phyloP scores from a whole-genome alignment of 768 basidiomycete genomes.

The Coprinellus micaceus region DNA sequence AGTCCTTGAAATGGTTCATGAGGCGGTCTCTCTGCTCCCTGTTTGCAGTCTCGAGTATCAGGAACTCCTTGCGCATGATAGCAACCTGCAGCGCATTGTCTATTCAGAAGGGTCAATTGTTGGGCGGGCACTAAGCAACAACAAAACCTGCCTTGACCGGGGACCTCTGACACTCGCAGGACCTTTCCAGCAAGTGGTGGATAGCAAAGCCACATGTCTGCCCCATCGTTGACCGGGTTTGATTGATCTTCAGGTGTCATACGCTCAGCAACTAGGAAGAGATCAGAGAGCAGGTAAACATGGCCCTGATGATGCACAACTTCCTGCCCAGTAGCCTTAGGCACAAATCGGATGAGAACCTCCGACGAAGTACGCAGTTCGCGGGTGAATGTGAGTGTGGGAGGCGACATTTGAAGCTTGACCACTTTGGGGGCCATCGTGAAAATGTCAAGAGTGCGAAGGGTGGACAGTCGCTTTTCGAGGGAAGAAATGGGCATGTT shows the following conservation, averaged over 20 bases:
- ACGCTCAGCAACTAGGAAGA: constrained; percentile 87
- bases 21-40: constrained; percentile 57
- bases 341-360: constrained; percentile 72
- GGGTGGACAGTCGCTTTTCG: constrained; percentile 73
- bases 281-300: constrained; percentile 86
- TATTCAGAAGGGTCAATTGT: constrained; percentile 28
- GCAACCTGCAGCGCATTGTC: constrained; percentile 72
- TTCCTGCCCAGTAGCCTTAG: constrained; percentile 69
- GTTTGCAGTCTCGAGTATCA: constrained; percentile 64
- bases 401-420: constrained; percentile 84
- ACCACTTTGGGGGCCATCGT: constrained; percentile 94
- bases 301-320: constrained; percentile 76
- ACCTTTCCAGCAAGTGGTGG: constrained; percentile 96
- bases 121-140: background rate
- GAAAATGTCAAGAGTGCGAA: constrained; percentile 87
- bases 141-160: constrained; percentile 51
- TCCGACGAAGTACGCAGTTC: constrained; percentile 70
- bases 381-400: constrained; percentile 72
- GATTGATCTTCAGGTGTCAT: constrained; percentile 66
- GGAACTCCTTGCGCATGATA: constrained; percentile 84
- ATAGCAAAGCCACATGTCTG: constrained; percentile 91
- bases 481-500: constrained; percentile 68
- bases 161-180: constrained; percentile 62
- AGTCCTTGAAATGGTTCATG: constrained; percentile 71
- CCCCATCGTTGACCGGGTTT: constrained; percentile 46